Percentiles rank a stretch among this genome's conserved stretches.
phyloP scores from a whole-genome alignment of 225 moss, liverwort and hornwort species.

The Lunularia cruciata region DNA sequence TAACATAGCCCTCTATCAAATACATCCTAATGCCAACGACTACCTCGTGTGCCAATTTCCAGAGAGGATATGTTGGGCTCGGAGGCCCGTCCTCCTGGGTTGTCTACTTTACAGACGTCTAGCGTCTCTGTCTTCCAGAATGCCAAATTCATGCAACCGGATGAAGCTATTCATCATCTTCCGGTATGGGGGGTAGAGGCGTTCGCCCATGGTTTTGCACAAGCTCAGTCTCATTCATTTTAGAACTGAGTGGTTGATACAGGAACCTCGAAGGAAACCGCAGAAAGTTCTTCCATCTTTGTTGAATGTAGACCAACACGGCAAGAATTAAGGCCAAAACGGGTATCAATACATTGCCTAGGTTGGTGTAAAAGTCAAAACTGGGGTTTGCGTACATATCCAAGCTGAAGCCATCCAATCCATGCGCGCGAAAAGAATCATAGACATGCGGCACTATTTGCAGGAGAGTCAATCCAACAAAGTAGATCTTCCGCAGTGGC shows the following conservation, averaged over 20 bases:
- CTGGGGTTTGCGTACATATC: constrained; percentile 49
- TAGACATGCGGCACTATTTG: constrained; percentile 57
- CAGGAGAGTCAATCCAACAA: constrained; percentile 47
- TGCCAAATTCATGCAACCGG: not conserved
- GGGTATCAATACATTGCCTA: constrained; percentile 51
- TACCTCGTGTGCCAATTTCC: not conserved
- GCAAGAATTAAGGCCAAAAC: constrained; percentile 41
- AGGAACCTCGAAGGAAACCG: constrained; percentile 32
- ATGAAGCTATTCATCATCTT: constrained; percentile 42
- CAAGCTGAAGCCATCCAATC: constrained; percentile 18
- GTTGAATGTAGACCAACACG: constrained; percentile 47
- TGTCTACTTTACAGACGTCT: not conserved
- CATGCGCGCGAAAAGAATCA: constrained; percentile 37
- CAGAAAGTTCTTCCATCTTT: constrained; percentile 48
- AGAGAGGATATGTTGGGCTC: not conserved
- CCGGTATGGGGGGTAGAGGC: constrained; percentile 49
- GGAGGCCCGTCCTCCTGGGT: not conserved
- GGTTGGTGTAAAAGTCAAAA: constrained; percentile 51
- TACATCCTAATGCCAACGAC: too few species aligned
- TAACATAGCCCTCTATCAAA: not conserved
- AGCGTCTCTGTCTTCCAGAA: not conserved
- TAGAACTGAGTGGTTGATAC: constrained; percentile 34
- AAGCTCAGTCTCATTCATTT: constrained; percentile 48
- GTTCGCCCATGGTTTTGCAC: constrained; percentile 35
- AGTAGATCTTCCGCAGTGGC: constrained; percentile 43